phyloP scores from a whole-genome alignment of 108 stramenopile species.

The Craspedostauros australis region DNA sequence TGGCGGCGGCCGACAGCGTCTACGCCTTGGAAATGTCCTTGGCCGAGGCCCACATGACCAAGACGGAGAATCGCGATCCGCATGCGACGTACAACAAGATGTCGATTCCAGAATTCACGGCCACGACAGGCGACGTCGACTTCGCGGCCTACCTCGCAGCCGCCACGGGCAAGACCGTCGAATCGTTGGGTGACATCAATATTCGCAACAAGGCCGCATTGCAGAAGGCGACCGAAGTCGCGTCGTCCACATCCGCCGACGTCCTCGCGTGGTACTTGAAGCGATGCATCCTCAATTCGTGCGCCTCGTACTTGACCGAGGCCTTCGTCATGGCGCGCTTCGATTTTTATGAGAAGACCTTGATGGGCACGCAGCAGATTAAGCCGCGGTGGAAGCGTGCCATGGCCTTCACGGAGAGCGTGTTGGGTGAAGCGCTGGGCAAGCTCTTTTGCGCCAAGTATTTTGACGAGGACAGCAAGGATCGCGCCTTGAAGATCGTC shows the following conservation, averaged over 20 bases:
- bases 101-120: slow-evolving; percentile 26
- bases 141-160: slow-evolving; percentile 46
- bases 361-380: slow-evolving; percentile 64
- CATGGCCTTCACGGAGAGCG: slow-evolving; percentile 65
- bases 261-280: slow-evolving; percentile 45
- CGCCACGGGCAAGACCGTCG: slow-evolving; percentile 34
- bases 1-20: slow-evolving; percentile 30
- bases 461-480: slow-evolving; percentile 65
- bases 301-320: slow-evolving; percentile 46
- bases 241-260: slow-evolving; percentile 17
- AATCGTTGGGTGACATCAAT: slow-evolving; percentile 62
- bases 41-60: slow-evolving; percentile 71
- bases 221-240: slow-evolving; percentile 36
- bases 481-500: slow-evolving; percentile 55
- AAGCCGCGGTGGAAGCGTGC: slow-evolving; percentile 81
- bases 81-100: slow-evolving; percentile 64
- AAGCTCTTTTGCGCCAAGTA: slow-evolving; percentile 67
- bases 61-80: slow-evolving; percentile 75
- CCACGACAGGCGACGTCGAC: slow-evolving; percentile 28
- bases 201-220: slow-evolving; percentile 57
- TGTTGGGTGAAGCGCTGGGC: slow-evolving; percentile 74
- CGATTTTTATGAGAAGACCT: slow-evolving; percentile 55
- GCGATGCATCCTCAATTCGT: slow-evolving; percentile 39
- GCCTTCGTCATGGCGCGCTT: slow-evolving; percentile 60
- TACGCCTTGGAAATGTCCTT: slow-evolving; percentile 40